Evolutionary conservation across 1,139 yeast genomes (phyloP).

Genomic region (Yamadazyma friedrichii): DNA sequence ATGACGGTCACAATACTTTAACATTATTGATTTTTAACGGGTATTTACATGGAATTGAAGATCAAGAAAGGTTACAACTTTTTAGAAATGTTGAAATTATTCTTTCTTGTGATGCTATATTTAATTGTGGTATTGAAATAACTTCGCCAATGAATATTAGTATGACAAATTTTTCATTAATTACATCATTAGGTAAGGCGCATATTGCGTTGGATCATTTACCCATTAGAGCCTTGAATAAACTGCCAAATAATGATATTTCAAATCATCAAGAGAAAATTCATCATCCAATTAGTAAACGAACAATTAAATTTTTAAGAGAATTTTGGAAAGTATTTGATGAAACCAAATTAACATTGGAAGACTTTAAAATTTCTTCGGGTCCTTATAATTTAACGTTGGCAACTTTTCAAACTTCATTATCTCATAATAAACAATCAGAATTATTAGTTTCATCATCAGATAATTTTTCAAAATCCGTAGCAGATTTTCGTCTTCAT

Average conservation of each 20-base stretch:
- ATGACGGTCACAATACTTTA: slow-evolving; percentile 22
- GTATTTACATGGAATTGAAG: slow-evolving; percentile 21
- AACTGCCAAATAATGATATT: neutral
- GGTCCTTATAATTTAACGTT: slow-evolving; percentile 14
- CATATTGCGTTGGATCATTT: slow-evolving; percentile 26
- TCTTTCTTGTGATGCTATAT: slow-evolving; percentile 24
- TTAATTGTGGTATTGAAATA: slow-evolving; percentile 20
- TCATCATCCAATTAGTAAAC: slow-evolving; percentile 14
- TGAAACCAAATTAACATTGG: slow-evolving; percentile 25
- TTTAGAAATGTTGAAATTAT: slow-evolving; percentile 34
- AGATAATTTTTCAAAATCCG: slow-evolving; percentile 2
- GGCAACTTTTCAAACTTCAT: slow-evolving; percentile 14
- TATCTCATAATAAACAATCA: slow-evolving; percentile 9
- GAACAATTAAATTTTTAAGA: slow-evolving; percentile 5
- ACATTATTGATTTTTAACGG: slow-evolving; percentile 32
- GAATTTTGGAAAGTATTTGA: slow-evolving; percentile 15
- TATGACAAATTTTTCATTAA: slow-evolving; percentile 20
- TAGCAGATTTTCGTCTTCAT: slow-evolving; percentile 13
- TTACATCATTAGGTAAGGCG: slow-evolving; percentile 25
- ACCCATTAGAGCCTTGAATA: slow-evolving; percentile 6
- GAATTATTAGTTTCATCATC: neutral
- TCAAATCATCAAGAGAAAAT: slow-evolving; percentile 2
- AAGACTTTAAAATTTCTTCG: slow-evolving; percentile 28
- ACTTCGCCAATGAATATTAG: slow-evolving; percentile 11
- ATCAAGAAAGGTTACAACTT: slow-evolving; percentile 19